Evolutionary conservation across 2,329 filamentous ascomycete species (phyloP).

Genomic region (Fusarium brachygibbosum): DNA sequence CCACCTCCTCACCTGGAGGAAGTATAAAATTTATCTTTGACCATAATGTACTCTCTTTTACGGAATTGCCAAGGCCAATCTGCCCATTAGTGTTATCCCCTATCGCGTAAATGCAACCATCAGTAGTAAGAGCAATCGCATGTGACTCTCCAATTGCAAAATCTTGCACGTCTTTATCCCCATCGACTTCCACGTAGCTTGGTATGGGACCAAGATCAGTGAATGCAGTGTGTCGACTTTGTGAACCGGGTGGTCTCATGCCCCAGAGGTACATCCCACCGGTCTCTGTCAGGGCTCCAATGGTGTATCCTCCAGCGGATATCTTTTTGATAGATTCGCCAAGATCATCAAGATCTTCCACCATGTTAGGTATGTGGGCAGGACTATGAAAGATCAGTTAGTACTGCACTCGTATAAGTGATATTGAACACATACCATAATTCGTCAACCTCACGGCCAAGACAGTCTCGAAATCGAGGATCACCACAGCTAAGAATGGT

Average conservation of each 20-base stretch:
- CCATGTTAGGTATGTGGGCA: constrained; percentile 59
- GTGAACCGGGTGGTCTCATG: constrained; percentile 40
- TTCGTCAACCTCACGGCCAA: constrained; percentile 64
- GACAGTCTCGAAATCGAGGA: constrained; percentile 66
- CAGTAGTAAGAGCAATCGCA: constrained; percentile 66
- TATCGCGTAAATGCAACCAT: constrained; percentile 65
- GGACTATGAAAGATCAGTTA: constrained; percentile 52
- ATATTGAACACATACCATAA: constrained; percentile 50
- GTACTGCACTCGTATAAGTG: neutral
- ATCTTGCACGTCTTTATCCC: constrained; percentile 66
- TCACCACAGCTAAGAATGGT: constrained; percentile 69
- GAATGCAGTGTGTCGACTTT: constrained; percentile 53
- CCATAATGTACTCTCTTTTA: constrained; percentile 53
- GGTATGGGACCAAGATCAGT: constrained; percentile 53
- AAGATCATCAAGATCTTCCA: constrained; percentile 66
- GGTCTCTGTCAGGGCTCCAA: constrained; percentile 69
- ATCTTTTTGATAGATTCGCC: constrained; percentile 66
- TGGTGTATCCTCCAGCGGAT: constrained; percentile 67
- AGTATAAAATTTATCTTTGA: constrained; percentile 52
- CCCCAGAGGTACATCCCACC: constrained; percentile 75
- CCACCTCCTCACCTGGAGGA: constrained; percentile 48
- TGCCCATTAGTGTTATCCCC: constrained; percentile 72
- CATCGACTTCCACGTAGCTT: constrained; percentile 61
- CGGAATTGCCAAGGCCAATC: constrained; percentile 60
- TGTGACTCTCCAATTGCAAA: constrained; percentile 71